Percentiles rank a stretch among this genome's conserved stretches.
These are phyloP conservation scores for Xylariaceae sp. DNA, from an alignment of 2,329 filamentous ascomycete species.

Conservation along the genomic window DNA sequence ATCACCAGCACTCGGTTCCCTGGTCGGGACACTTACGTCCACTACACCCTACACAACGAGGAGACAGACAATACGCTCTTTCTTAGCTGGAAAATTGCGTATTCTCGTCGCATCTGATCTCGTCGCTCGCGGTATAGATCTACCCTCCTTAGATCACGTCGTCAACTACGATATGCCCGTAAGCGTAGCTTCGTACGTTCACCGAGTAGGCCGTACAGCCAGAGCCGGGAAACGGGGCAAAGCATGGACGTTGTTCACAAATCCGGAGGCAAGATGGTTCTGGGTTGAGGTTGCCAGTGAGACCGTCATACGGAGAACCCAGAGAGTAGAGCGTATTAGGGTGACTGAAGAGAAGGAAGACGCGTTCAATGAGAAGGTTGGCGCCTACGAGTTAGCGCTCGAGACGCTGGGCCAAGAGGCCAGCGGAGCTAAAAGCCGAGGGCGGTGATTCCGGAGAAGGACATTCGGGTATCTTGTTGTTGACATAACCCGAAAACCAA, in stretches of 20 bases:
- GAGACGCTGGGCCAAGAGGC: slow-evolving; percentile 66
- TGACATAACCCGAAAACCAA: neutral
- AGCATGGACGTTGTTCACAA: slow-evolving; percentile 85
- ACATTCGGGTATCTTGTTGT: neutral
- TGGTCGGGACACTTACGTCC: slow-evolving; percentile 74
- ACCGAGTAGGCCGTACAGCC: slow-evolving; percentile 89
- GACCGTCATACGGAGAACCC: slow-evolving; percentile 42
- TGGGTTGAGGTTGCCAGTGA: slow-evolving; percentile 74
- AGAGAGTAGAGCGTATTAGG: slow-evolving; percentile 51
- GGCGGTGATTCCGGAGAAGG: neutral
- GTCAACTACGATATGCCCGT: slow-evolving; percentile 92
- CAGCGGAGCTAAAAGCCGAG: slow-evolving; percentile 4
- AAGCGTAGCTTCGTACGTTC: slow-evolving; percentile 81
- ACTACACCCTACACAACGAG: slow-evolving; percentile 74
- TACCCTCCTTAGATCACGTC: slow-evolving; percentile 78
- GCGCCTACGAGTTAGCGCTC: slow-evolving; percentile 59
- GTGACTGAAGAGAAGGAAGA: slow-evolving; percentile 43
- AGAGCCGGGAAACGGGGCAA: slow-evolving; percentile 74
- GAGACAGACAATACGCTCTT: slow-evolving; percentile 68
- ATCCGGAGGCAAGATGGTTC: slow-evolving; percentile 88
- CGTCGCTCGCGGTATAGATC: slow-evolving; percentile 87
- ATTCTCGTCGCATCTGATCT: slow-evolving; percentile 90
- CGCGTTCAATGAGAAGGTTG: slow-evolving; percentile 53
- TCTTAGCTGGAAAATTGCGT: slow-evolving; percentile 63
- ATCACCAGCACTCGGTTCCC: slow-evolving; percentile 56